Base-by-base conservation (phyloP, 176 grass and related monocot species). In the Areca catechu region DNA sequence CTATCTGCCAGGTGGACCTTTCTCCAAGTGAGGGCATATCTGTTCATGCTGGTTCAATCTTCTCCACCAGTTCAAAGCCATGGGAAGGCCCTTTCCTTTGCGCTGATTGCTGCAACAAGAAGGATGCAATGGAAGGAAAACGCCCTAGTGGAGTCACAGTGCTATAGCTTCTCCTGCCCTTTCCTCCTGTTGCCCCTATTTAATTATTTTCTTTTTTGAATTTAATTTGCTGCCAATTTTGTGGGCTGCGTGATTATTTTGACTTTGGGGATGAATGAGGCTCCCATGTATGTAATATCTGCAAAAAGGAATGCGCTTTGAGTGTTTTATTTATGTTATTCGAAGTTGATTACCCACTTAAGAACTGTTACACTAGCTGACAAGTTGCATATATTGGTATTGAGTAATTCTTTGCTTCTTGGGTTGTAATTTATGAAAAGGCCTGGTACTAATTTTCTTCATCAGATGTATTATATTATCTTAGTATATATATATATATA, bases 121-220 rank as follows among this genome's bases (percentile, higher is more conserved):
- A 95, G 79, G 91, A 95, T 43, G 91, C 91, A 3, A 95, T 95
- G 91, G 86, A 95, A 84, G 91, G 91, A 48, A 95, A 90, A 75
- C 86, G 80, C 7, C 83, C 83, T 1, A 90, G 86, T 47, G 91
- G 91, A 12, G 86, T 90, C 56, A 84, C 84, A 74, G 91, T 90
- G 59, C 67, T 95, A 52, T 95, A 77, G 58, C 27, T 54, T 14
- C 34, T 43, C 34, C 9, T 24, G n/a, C 18, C 12, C 24, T 17
- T 47, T 17, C 5, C 34, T 17, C 10, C 34, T 14, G 34, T 43
- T 43, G 34, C 14, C 7, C 9, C 6, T 12, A 37, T 51, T 51
- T 6, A 43, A 43, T 19, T 43, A 53, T 30, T 67, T 51, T 30
- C 50, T 51, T 50, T 24, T 65, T 49, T 22, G 14, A 18, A 60